Conservation (phyloP, 805 yeast genomes). For the Danielia oregonensis region DNA sequence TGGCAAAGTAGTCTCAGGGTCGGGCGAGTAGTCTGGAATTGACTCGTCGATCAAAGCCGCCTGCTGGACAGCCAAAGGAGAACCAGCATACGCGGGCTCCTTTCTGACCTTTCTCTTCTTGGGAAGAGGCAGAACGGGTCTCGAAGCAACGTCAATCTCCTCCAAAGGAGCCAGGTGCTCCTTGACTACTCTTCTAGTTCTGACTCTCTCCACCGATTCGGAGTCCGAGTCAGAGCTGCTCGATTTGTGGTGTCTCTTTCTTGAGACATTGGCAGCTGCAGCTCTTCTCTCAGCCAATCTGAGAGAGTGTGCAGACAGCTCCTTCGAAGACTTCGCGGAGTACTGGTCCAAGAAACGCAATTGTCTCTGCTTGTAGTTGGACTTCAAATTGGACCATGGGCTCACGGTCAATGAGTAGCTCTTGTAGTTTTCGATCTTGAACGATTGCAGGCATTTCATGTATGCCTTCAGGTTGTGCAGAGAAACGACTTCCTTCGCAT, state of each 20-base stretch:
- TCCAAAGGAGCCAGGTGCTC: conserved; percentile 20
- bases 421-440: conserved; percentile 47
- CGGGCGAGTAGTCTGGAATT: conserved; percentile 82
- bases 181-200: conserved; percentile 56
- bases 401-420: conserved; percentile 46
- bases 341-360: conserved; percentile 53
- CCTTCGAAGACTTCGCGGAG: conserved; percentile 24
- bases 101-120: conserved; percentile 39
- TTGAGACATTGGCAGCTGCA: conserved; percentile 7
- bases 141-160: conserved; percentile 11
- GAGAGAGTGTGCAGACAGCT: conserved; percentile 1
- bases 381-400: conserved; percentile 46
- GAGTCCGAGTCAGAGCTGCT: conserved; percentile 32
- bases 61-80: conserved; percentile 40
- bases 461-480: background rate
- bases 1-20: conserved; percentile 56
- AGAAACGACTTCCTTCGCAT: conserved; percentile 3
- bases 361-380: conserved; percentile 47
- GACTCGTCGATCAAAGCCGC: conserved; percentile 62
- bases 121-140: conserved; percentile 28
- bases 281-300: conserved; percentile 8
- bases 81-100: conserved; percentile 23
- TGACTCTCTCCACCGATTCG: conserved; percentile 44
- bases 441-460: conserved; percentile 26
- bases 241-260: conserved; percentile 5